These are phyloP conservation scores for Hanseniaspora meyeri DNA, from an alignment of 805 yeast genomes.

Conservation along the genomic window DNA sequence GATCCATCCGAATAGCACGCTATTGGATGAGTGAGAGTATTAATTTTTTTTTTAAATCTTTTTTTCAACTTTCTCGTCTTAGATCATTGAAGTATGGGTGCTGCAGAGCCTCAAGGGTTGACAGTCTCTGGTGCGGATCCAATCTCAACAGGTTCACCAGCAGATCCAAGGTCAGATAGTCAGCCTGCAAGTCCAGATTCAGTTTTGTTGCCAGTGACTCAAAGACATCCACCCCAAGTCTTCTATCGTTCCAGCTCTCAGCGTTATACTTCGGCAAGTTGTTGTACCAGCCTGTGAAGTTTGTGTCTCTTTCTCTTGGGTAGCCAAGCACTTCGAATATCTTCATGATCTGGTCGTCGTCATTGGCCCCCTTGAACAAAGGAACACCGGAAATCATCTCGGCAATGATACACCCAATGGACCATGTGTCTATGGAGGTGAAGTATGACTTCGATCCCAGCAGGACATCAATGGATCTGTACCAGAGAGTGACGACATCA, in stretches of 20 bases:
- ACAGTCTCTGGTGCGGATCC: slow-evolving; percentile 41
- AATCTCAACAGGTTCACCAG: slow-evolving; percentile 34
- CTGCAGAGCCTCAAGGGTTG: slow-evolving; percentile 41
- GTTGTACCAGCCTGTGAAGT: slow-evolving; percentile 86
- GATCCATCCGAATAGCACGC: slow-evolving; percentile 74
- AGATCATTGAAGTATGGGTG: slow-evolving; percentile 32
- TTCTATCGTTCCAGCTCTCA: slow-evolving; percentile 56
- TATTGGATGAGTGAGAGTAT: slow-evolving; percentile 36
- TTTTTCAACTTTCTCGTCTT: slow-evolving; percentile 1
- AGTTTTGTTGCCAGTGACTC: slow-evolving; percentile 28
- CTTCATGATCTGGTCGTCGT: slow-evolving; percentile 90
- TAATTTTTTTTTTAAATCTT: neutral
- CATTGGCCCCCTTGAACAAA: slow-evolving; percentile 92
- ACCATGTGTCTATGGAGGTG: slow-evolving; percentile 98
- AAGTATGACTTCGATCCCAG: slow-evolving; percentile 95
- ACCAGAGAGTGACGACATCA: slow-evolving; percentile 97
- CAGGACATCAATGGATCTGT: slow-evolving; percentile 89
- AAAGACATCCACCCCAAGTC: slow-evolving; percentile 32
- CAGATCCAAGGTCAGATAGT: slow-evolving; percentile 24
- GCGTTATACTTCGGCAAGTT: slow-evolving; percentile 86
- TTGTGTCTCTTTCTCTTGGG: slow-evolving; percentile 38
- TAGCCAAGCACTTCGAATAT: slow-evolving; percentile 89
- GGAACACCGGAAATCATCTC: slow-evolving; percentile 96
- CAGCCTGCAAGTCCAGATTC: slow-evolving; percentile 24
- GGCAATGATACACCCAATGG: slow-evolving; percentile 93